These are phyloP conservation scores for Calonectria pseudoreteaudii DNA, from an alignment of 2,329 filamentous ascomycete species.

Conservation along the genomic window DNA sequence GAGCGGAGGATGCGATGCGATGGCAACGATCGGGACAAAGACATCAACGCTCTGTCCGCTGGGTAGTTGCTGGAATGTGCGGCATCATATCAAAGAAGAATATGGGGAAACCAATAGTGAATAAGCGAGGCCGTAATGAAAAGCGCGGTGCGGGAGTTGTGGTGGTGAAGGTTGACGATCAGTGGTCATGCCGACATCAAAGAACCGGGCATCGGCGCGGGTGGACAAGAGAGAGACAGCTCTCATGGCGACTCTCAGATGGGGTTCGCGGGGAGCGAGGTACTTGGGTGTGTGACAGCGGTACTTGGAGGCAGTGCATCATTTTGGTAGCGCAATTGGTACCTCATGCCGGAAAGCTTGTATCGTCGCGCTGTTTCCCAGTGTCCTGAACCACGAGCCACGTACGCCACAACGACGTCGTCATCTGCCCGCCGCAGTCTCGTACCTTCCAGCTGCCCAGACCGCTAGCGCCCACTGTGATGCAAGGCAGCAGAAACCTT, in stretches of 20 bases:
- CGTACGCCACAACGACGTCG: slow-evolving; percentile 42
- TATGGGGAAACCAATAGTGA: slow-evolving; percentile 25
- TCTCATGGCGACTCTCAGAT: slow-evolving; percentile 19
- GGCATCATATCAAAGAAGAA: slow-evolving; percentile 31
- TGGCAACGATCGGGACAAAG: slow-evolving; percentile 21
- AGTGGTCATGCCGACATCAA: slow-evolving; percentile 32
- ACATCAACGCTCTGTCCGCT: slow-evolving; percentile 31
- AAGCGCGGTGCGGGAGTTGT: slow-evolving; percentile 26
- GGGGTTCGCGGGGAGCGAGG: slow-evolving; percentile 36
- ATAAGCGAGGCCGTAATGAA: slow-evolving; percentile 13
- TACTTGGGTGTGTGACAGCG: neutral
- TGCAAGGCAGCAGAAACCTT: slow-evolving; percentile 22
- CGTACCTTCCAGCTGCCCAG: neutral
- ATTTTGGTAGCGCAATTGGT: neutral
- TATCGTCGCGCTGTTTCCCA: slow-evolving; percentile 23
- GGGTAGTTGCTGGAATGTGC: slow-evolving; percentile 22
- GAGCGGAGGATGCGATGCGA: slow-evolving; percentile 23
- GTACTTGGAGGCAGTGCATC: slow-evolving; percentile 10
- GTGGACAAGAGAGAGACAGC: slow-evolving; percentile 27
- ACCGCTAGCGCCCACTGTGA: slow-evolving; percentile 19
- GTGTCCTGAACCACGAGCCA: slow-evolving; percentile 34
- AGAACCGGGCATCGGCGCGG: slow-evolving; percentile 34
- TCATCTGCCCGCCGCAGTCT: slow-evolving; percentile 32
- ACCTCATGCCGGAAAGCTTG: slow-evolving; percentile 13
- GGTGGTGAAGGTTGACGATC: slow-evolving; percentile 29